Evolutionary conservation across 2,329 filamentous ascomycete species (phyloP).

Genomic region (Colletotrichum cuscutae): DNA sequence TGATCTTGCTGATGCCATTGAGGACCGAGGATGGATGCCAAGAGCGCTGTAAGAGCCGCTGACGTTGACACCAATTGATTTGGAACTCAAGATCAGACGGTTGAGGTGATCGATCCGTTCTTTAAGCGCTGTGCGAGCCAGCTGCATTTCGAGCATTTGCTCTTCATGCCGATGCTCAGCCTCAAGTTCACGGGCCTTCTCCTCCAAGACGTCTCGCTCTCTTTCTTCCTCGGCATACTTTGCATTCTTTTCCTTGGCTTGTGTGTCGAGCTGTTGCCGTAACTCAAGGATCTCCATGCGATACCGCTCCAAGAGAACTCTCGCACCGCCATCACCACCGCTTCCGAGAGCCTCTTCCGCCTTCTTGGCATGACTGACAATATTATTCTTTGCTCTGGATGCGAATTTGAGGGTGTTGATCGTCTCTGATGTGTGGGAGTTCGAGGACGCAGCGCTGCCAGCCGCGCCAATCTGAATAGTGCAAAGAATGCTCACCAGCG

Average conservation of each 20-base stretch:
- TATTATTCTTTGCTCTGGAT: slow-evolving; percentile 95
- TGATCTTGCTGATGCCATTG: slow-evolving; percentile 70
- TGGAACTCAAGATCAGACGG: slow-evolving; percentile 92
- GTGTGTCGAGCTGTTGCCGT: slow-evolving; percentile 81
- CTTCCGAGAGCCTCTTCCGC: slow-evolving; percentile 87
- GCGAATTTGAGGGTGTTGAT: slow-evolving; percentile 98
- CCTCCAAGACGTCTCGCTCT: slow-evolving; percentile 73
- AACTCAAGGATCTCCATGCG: slow-evolving; percentile 91
- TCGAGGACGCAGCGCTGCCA: slow-evolving; percentile 75
- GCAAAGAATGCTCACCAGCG: slow-evolving; percentile 95
- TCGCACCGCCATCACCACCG: slow-evolving; percentile 85
- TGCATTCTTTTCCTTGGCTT: slow-evolving; percentile 75
- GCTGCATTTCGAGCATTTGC: slow-evolving; percentile 98
- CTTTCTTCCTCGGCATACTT: slow-evolving; percentile 72
- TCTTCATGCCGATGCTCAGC: slow-evolving; percentile 90
- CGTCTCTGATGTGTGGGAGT: slow-evolving; percentile 85
- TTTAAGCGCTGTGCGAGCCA: slow-evolving; percentile 93
- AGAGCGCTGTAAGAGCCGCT: slow-evolving; percentile 77
- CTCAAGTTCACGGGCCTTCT: slow-evolving; percentile 80
- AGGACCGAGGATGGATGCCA: slow-evolving; percentile 60
- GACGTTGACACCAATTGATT: slow-evolving; percentile 91
- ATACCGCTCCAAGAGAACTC: slow-evolving; percentile 91
- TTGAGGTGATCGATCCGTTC: slow-evolving; percentile 98
- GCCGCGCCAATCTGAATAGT: slow-evolving; percentile 91
- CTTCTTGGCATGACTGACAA: slow-evolving; percentile 95